phyloP scores from a whole-genome alignment of 768 basidiomycete genomes.

The Boletus speciosus region DNA sequence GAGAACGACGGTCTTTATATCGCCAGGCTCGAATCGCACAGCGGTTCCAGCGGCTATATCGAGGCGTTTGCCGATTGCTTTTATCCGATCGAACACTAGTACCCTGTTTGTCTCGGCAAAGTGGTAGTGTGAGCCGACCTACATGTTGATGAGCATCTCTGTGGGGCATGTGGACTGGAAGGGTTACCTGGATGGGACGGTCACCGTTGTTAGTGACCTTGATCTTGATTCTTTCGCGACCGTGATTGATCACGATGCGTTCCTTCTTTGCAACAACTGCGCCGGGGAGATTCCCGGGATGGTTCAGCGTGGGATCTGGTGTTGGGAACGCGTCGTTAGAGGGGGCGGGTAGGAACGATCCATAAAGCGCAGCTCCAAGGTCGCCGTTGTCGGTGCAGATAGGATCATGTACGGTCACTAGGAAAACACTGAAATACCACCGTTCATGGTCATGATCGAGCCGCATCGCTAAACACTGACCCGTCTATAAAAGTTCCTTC shows the following conservation, averaged over 20 bases:
- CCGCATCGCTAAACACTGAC: constrained; percentile 38
- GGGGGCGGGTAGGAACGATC: constrained; percentile 88
- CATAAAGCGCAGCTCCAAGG: constrained; percentile 83
- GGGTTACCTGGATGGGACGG: constrained; percentile 80
- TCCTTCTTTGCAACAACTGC: constrained; percentile 66
- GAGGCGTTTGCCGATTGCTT: constrained; percentile 80
- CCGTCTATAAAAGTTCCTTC: constrained; percentile 90
- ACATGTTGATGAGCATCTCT: constrained; percentile 1
- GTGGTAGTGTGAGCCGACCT: constrained; percentile 94
- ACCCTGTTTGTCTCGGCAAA: constrained; percentile 87
- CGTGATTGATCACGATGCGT: constrained; percentile 72
- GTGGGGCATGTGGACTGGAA: not conserved
- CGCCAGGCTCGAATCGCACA: constrained; percentile 94
- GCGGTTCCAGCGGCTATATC: constrained; percentile 96
- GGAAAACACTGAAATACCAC: constrained; percentile 54
- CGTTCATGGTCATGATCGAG: not conserved
- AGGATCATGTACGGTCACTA: constrained; percentile 97
- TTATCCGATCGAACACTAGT: constrained; percentile 77
- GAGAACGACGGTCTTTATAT: constrained; percentile 77
- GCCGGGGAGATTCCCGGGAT: constrained; percentile 61
- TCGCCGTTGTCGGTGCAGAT: constrained; percentile 82
- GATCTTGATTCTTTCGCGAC: constrained; percentile 63
- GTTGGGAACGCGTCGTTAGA: constrained; percentile 60
- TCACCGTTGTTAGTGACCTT: constrained; percentile 89
- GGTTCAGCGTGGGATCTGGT: constrained; percentile 45